Evolutionary conservation across 306 rosid species (phyloP).

Genomic region (Acacia acuminata): DNA sequence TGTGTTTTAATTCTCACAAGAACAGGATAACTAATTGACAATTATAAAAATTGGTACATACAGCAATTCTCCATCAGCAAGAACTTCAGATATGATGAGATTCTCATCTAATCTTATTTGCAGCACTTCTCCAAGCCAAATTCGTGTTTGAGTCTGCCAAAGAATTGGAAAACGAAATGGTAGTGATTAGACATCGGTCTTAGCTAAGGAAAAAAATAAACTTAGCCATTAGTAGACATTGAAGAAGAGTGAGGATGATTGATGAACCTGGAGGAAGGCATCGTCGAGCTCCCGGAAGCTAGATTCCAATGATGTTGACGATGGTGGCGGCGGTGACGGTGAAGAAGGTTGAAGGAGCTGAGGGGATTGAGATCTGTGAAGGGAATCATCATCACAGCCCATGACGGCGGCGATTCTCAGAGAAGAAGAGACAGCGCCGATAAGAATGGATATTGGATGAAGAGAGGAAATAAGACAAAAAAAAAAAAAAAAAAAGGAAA

Average conservation of each 20-base stretch:
- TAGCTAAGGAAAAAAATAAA: background rate
- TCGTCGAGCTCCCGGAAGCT: constrained; percentile 57
- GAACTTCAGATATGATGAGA: constrained; percentile 43
- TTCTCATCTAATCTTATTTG: constrained; percentile 50
- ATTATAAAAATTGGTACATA: constrained; percentile 13
- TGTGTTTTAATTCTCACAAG: background rate
- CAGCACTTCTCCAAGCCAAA: constrained; percentile 62
- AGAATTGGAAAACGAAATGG: constrained; percentile 19
- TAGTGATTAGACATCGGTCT: background rate
- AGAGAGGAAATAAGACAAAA: background rate
- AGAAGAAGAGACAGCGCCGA: background rate
- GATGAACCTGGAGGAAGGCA: constrained; percentile 58
- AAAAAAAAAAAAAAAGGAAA: background rate
- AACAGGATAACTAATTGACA: background rate
- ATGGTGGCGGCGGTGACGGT: background rate
- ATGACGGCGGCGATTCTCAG: constrained; percentile 21
- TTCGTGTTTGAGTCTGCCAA: constrained; percentile 58
- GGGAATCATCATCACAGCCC: constrained; percentile 37
- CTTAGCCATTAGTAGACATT: background rate
- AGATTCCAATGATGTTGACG: constrained; percentile 39
- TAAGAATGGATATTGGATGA: background rate
- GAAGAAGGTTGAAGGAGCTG: constrained; percentile 15
- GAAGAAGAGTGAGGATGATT: background rate
- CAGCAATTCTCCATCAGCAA: constrained; percentile 64
- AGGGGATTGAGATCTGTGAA: constrained; percentile 22